Base-by-base conservation (phyloP, 441 rosid species). In the Adansonia gregorii region DNA sequence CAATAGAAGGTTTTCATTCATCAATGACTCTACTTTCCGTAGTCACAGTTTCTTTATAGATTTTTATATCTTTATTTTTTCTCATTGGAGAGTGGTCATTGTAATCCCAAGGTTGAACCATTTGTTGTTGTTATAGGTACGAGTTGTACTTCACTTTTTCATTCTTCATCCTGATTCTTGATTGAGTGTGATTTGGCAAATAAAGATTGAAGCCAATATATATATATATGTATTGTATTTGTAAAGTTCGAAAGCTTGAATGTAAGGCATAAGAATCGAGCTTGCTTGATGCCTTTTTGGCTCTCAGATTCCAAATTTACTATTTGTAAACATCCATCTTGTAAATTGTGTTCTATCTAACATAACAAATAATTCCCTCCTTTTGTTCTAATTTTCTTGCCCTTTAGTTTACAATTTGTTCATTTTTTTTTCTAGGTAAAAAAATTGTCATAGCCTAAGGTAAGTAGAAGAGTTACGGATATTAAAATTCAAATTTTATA, bases 141-240 rank as follows among this genome's bases (percentile, higher is more conserved):
- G 73, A 77, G 12, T 60, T 41, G 65, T 43, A 14, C 68, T 58
- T 58, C 55, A 51, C n/a, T 51, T 14, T 58, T 27, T 43, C 52
- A 67, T 72, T 35, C 76, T 52, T 78, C 71, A 79, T 61, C 39
- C 24, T 9, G 43, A 81, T 79, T 79, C 85, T 76, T 81, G 81
- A 43, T 79, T 77, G 85, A 43, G 54, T 78, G 85, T 83, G 77
- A 60, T 79, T 77, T 82, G 74, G 79, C 72, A 59, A 51, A 81
- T 67, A 75, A 75, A 76, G 74, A 73, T 75, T 83, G 73, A 80
- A 79, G 76, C 76, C 67, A 75, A 35, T 35, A 35, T 35, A 27
- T 27, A 27, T 27, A 27, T 27, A 27, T 27, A 27, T 27, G 3
- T 60, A 69, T 84, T 78, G 81, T 68, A 74, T 75, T 72, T 86